phyloP scores from a whole-genome alignment of 1,284 basidiomycete species.

The Ganoderma lucidum region DNA sequence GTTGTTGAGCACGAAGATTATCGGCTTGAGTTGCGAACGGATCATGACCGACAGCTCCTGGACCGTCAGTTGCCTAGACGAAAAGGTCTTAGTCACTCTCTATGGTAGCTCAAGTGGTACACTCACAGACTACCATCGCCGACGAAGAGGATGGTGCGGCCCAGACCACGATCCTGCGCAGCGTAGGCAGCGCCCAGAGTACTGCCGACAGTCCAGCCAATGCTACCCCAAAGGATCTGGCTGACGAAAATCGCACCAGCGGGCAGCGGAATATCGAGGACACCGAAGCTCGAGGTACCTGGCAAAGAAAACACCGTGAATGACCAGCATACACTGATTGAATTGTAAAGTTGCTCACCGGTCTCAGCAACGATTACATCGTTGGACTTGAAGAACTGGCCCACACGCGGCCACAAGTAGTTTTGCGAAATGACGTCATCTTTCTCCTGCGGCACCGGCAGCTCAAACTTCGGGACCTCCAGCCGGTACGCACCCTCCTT shows the following conservation, averaged over 20 bases:
- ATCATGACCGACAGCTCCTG: slow-evolving; percentile 87
- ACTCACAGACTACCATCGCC: slow-evolving; percentile 83
- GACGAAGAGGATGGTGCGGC: slow-evolving; percentile 85
- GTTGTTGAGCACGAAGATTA: slow-evolving; percentile 90
- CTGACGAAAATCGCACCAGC: slow-evolving; percentile 68
- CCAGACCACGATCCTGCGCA: slow-evolving; percentile 68
- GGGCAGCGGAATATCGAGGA: slow-evolving; percentile 80
- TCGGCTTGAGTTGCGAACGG: slow-evolving; percentile 70
- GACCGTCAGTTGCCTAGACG: slow-evolving; percentile 69
- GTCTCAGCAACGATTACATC: slow-evolving; percentile 91
- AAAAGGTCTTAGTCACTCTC: not conserved
- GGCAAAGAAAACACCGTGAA: not conserved
- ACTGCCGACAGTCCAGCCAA: slow-evolving; percentile 86
- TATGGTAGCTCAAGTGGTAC: not conserved
- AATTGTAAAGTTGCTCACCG: not conserved
- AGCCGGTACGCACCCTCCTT: slow-evolving; percentile 49
- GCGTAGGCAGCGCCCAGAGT: slow-evolving; percentile 83
- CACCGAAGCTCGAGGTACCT: slow-evolving; percentile 56
- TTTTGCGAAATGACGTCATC: slow-evolving; percentile 70
- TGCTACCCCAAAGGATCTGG: slow-evolving; percentile 88
- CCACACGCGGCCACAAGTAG: slow-evolving; percentile 89
- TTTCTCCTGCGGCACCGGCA: slow-evolving; percentile 57
- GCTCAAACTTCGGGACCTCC: slow-evolving; percentile 56
- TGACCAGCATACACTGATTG: not conserved
- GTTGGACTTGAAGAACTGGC: slow-evolving; percentile 77